Evolutionary conservation across 306 rosid genomes (phyloP).

Genomic region (Cyamopsis tetragonoloba): DNA sequence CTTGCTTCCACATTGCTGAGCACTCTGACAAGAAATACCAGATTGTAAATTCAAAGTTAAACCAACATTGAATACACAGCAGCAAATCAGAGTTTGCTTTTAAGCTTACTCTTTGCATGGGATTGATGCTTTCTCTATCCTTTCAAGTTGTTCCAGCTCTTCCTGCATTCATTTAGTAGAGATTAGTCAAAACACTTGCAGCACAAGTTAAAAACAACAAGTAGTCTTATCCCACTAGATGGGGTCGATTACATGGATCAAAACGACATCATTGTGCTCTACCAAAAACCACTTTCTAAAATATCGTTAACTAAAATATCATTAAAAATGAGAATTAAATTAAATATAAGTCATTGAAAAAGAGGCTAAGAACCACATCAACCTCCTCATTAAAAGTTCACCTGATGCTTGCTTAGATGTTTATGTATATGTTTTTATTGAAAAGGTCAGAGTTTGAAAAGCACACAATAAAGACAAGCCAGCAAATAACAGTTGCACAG

Average conservation of each 20-base stretch:
- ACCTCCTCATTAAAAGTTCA: background rate
- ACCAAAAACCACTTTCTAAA: no score
- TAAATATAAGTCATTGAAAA: slow-evolving; percentile 1
- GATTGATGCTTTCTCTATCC: slow-evolving; percentile 70
- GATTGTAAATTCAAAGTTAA: background rate
- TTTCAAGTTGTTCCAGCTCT: slow-evolving; percentile 80
- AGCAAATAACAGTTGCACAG: slow-evolving; percentile 10
- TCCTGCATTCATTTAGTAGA: slow-evolving; percentile 44
- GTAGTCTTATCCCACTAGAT: no score
- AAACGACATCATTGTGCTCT: no score
- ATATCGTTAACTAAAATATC: no score
- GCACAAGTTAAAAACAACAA: background rate
- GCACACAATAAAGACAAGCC: background rate
- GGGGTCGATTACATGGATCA: no score
- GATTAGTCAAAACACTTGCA: slow-evolving; percentile 2
- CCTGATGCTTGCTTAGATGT: background rate
- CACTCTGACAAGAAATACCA: slow-evolving; percentile 55
- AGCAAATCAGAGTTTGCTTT: background rate
- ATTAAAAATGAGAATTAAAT: no score
- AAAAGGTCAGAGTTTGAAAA: background rate
- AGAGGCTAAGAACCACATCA: slow-evolving; percentile 24
- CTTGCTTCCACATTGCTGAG: slow-evolving; percentile 67
- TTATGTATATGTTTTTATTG: background rate
- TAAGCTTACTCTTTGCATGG: slow-evolving; percentile 82
- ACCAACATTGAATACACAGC: slow-evolving; percentile 8